Conservation (phyloP, 1,284 basidiomycete genomes). For the Tremellales sp. region DNA sequence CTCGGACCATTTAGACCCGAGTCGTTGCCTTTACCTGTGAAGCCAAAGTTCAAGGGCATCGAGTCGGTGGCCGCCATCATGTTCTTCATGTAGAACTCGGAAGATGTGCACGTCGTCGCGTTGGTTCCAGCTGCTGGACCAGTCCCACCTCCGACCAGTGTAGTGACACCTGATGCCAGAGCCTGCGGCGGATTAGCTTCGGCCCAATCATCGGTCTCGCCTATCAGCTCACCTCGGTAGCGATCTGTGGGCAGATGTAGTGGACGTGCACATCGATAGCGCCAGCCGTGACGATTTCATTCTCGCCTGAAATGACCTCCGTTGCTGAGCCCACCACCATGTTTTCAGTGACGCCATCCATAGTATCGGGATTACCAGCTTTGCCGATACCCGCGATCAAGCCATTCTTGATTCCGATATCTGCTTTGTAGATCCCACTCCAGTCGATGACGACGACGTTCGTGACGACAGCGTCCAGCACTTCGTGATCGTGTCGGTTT, state of each 20-base stretch:
- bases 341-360: slow-evolving; percentile 70
- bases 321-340: slow-evolving; percentile 83
- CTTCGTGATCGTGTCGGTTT: slow-evolving; percentile 61
- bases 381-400: slow-evolving; percentile 87
- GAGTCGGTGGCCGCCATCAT: slow-evolving; percentile 88
- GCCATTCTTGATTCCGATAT: slow-evolving; percentile 88
- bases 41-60: slow-evolving; percentile 85
- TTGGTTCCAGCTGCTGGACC: slow-evolving; percentile 86
- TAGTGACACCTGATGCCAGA: slow-evolving; percentile 64
- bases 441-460: slow-evolving; percentile 94
- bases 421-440: slow-evolving; percentile 97
- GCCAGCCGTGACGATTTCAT: slow-evolving; percentile 88
- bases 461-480: slow-evolving; percentile 88
- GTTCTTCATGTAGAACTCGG: slow-evolving; percentile 75
- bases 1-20: slow-evolving; percentile 64
- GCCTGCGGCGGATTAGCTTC: slow-evolving; percentile 37
- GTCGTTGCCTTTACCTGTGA: slow-evolving; percentile 94
- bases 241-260: slow-evolving; percentile 92
- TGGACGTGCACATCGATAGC: slow-evolving; percentile 89
- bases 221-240: slow-evolving; percentile 60
- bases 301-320: slow-evolving; percentile 93
- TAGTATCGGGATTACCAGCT: slow-evolving; percentile 92
- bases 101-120: slow-evolving; percentile 93
- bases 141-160: slow-evolving; percentile 87
- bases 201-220: not conserved